Percentiles rank a stretch among this genome's conserved stretches.
Evolutionary conservation across 495 filamentous ascomycete genomes (phyloP).

Genomic region (Ascobolus immersus): DNA sequence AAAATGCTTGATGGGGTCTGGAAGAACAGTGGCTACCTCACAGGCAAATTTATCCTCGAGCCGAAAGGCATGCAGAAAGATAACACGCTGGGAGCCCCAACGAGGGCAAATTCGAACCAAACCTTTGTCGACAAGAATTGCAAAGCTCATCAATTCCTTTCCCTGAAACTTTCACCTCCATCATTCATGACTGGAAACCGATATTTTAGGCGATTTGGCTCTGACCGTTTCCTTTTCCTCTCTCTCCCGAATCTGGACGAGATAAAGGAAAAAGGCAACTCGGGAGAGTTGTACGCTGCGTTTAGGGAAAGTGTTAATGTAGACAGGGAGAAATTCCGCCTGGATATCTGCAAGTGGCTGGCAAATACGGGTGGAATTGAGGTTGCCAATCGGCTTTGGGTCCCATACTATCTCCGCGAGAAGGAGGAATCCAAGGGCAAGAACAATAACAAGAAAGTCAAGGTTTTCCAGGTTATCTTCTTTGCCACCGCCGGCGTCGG

Average conservation of each 20-base stretch:
- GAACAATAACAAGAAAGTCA: background rate
- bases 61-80: too few relatives aligned
- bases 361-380: slow-evolving; percentile 5
- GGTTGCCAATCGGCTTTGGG: slow-evolving; percentile 11
- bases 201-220: slow-evolving; percentile 12
- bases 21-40: too few relatives aligned
- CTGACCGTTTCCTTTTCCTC: slow-evolving; percentile 13
- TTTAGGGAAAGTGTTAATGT: background rate
- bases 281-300: background rate
- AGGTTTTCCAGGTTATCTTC: slow-evolving; percentile 7
- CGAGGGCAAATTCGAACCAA: too few relatives aligned
- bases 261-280: background rate
- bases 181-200: slow-evolving; percentile 3
- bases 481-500: slow-evolving; percentile 13
- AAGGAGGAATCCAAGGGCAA: background rate
- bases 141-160: too few relatives aligned
- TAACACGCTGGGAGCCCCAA: too few relatives aligned
- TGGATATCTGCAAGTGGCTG: slow-evolving; percentile 6
- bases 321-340: background rate
- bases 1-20: too few relatives aligned
- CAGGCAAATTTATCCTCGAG: too few relatives aligned
- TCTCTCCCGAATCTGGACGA: slow-evolving; percentile 4
- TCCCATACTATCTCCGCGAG: slow-evolving; percentile 9
- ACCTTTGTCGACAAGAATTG: too few relatives aligned
- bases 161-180: slow-evolving; percentile 10